Percentiles rank a stretch among this genome's conserved stretches.
These are phyloP conservation scores for Phlegmacium glaucopus DNA, from an alignment of 768 basidiomycete genomes.

Conservation along the genomic window DNA sequence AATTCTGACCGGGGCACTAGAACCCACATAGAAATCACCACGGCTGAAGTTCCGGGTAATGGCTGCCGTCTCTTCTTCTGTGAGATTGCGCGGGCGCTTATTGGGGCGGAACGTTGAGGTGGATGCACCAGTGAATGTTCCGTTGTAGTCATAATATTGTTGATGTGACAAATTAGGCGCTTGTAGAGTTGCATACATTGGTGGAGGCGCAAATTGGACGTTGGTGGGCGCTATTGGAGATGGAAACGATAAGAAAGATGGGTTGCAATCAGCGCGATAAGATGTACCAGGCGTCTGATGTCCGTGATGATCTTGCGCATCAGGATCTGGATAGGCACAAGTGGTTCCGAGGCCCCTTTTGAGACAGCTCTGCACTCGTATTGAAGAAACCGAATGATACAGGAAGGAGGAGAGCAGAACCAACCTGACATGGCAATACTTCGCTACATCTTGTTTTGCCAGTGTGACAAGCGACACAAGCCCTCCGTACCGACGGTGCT, in stretches of 20 bases:
- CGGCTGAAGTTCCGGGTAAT: conserved; percentile 80
- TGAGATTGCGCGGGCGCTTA: conserved; percentile 76
- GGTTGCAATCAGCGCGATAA: not conserved
- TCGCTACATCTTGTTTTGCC: conserved; percentile 85
- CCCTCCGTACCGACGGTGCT: conserved; percentile 77
- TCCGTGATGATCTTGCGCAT: conserved; percentile 44
- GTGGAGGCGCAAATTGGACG: conserved; percentile 43
- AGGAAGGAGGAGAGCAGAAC: conserved; percentile 6
- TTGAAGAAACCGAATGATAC: conserved; percentile 2
- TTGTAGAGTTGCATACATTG: conserved; percentile 47
- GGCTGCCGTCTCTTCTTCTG: conserved; percentile 80
- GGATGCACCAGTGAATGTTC: conserved; percentile 63
- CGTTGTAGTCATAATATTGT: conserved; percentile 79
- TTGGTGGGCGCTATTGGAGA: conserved; percentile 20
- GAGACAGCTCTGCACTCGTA: conserved; percentile 62
- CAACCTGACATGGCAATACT: conserved; percentile 76
- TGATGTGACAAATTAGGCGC: conserved; percentile 54
- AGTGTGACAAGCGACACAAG: conserved; percentile 77
- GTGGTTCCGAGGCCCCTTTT: conserved; percentile 71
- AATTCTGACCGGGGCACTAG: conserved; percentile 77
- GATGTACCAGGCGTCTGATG: conserved; percentile 37
- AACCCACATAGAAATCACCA: conserved; percentile 81
- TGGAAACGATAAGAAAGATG: conserved; percentile 10
- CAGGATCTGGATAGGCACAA: conserved; percentile 80
- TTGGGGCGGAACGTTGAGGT: conserved; percentile 76